Conservation (phyloP, 805 yeast genomes). For the Metschnikowia anglica region DNA sequence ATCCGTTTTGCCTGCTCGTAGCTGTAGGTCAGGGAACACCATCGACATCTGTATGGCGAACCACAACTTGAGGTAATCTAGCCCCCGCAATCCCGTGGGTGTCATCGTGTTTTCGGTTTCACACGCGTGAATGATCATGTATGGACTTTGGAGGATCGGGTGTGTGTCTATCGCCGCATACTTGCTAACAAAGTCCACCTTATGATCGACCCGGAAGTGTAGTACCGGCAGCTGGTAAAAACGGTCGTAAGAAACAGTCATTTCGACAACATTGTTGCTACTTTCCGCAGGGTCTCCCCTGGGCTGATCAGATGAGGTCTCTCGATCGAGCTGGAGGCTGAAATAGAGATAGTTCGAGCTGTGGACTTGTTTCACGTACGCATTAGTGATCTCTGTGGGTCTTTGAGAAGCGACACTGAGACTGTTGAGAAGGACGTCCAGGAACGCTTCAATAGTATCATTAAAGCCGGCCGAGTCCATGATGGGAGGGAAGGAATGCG, state of each 20-base stretch:
- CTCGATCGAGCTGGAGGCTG: background rate
- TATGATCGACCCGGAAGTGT: conserved; percentile 22
- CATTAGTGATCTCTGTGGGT: conserved; percentile 11
- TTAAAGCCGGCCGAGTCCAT: background rate
- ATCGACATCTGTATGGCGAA: conserved; percentile 12
- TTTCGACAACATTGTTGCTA: conserved; percentile 20
- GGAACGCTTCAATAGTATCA: conserved; percentile 1
- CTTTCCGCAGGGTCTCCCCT: background rate
- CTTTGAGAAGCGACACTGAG: background rate
- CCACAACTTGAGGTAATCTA: conserved; percentile 17
- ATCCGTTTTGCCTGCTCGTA: no score
- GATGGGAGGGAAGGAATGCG: no score
- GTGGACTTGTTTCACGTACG: conserved; percentile 10
- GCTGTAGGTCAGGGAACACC: conserved; percentile 10
- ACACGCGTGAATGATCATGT: conserved; percentile 18
- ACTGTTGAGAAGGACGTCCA: background rate
- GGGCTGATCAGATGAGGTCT: background rate
- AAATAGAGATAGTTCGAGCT: conserved; percentile 11
- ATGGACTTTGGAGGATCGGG: conserved; percentile 18
- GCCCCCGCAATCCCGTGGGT: conserved; percentile 3
- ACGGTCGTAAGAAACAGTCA: conserved; percentile 30
- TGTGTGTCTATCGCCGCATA: conserved; percentile 16
- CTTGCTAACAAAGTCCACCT: background rate
- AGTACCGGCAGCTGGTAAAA: conserved; percentile 34
- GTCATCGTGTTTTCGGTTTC: conserved; percentile 15